Evolutionary conservation across 495 filamentous ascomycete genomes (phyloP).

Genomic region (Trichoderma orchidacearum): DNA sequence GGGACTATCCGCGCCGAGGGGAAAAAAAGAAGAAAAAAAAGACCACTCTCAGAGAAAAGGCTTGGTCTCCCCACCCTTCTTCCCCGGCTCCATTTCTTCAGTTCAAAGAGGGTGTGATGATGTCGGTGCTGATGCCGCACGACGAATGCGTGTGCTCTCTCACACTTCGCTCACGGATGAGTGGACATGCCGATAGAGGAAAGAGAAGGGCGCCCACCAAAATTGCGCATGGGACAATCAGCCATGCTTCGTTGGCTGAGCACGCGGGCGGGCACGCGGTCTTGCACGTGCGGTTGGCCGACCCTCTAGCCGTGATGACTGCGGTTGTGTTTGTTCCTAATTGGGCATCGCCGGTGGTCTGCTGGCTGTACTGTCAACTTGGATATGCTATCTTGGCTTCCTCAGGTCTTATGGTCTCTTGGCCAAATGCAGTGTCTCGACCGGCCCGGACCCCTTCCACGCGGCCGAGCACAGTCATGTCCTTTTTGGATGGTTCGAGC

Average conservation of each 20-base stretch:
- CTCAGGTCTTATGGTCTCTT: no score
- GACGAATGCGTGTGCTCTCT: not conserved
- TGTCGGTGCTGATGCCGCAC: not conserved
- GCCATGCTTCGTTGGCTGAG: not conserved
- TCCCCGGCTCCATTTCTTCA: not conserved
- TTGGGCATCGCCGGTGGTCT: not conserved
- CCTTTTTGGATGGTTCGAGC: no score
- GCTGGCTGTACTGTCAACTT: not conserved
- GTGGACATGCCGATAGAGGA: not conserved
- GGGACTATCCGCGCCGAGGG: no score
- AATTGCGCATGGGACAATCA: not conserved
- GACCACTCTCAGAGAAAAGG: no score
- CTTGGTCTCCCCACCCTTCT: no score
- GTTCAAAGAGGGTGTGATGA: not conserved
- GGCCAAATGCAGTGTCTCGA: no score
- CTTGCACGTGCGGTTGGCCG: not conserved
- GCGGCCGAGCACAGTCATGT: no score
- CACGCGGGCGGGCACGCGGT: not conserved
- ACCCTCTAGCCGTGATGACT: not conserved
- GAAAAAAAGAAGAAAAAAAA: no score
- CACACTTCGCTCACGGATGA: not conserved
- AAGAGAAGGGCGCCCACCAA: not conserved
- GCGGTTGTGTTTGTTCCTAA: not conserved
- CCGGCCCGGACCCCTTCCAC: no score
- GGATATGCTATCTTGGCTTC: no score